Conservation (phyloP, 2,329 filamentous ascomycete species). For the Aspergillus fructus region DNA sequence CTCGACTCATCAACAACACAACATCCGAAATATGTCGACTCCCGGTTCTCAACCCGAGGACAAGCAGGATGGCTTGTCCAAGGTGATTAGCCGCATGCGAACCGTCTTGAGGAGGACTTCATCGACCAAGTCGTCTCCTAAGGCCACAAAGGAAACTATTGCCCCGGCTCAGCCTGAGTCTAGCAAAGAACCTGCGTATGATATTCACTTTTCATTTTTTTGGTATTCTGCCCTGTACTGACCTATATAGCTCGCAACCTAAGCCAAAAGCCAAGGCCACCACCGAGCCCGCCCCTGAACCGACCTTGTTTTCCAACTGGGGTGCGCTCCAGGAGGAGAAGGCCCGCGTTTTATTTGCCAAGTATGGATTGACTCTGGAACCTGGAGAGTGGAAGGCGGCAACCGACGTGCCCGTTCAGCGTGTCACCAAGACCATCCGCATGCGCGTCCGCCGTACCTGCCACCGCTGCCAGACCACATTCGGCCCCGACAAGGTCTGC, state of each 20-base stretch:
- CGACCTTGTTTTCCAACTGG: constrained; percentile 31
- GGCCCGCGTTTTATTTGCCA: constrained; percentile 46
- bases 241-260: neutral
- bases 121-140: constrained; percentile 21
- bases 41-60: constrained; percentile 19
- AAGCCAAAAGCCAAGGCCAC: constrained; percentile 6
- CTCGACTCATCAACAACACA: neutral
- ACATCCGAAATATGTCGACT: constrained; percentile 24
- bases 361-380: constrained; percentile 47
- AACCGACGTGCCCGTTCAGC: constrained; percentile 34
- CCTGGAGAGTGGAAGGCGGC: constrained; percentile 43
- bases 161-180: constrained; percentile 3
- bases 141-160: neutral
- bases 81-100: constrained; percentile 41
- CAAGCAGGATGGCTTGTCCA: constrained; percentile 36
- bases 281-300: constrained; percentile 14
- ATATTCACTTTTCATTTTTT: neutral
- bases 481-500: constrained; percentile 72
- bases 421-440: constrained; percentile 47
- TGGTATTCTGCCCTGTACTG: neutral
- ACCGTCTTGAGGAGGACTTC: constrained; percentile 35
- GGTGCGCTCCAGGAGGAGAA: constrained; percentile 43
- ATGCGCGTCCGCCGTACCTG: constrained; percentile 61
- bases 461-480: constrained; percentile 75
- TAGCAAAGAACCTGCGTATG: constrained; percentile 14